These are phyloP conservation scores for Aeschynomene evenia DNA, from an alignment of 306 rosid species.

Conservation along the genomic window DNA sequence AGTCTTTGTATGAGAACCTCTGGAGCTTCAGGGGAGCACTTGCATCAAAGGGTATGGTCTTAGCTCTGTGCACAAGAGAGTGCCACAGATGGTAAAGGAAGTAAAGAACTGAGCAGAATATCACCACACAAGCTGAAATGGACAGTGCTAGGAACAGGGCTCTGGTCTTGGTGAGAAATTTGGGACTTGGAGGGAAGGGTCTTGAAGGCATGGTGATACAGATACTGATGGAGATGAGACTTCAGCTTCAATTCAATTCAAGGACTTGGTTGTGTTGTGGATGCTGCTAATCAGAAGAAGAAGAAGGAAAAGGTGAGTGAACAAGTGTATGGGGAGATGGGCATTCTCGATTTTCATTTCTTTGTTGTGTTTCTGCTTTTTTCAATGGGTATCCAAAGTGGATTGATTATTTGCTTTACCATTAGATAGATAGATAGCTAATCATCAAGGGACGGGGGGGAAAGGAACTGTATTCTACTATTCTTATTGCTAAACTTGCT, in stretches of 20 bases:
- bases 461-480: conserved; percentile 35
- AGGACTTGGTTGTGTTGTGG: background rate
- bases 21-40: conserved; percentile 83
- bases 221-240: conserved; percentile 9
- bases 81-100: conserved; percentile 76
- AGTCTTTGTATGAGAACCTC: conserved; percentile 76
- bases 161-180: conserved; percentile 59
- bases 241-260: background rate
- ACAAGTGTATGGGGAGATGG: conserved; percentile 12
- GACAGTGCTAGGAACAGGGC: conserved; percentile 71
- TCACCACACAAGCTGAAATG: conserved; percentile 74
- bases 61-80: conserved; percentile 62
- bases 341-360: conserved; percentile 36
- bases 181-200: conserved; percentile 55
- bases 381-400: conserved; percentile 60
- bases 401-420: conserved; percentile 83
- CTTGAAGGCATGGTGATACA: conserved; percentile 81
- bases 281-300: conserved; percentile 23
- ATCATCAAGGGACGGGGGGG: conserved; percentile 35
- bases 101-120: conserved; percentile 69
- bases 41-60: conserved; percentile 81
- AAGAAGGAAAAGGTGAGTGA: conserved; percentile 20
- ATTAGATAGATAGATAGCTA: no score
- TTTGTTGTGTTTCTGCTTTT: conserved; percentile 1
- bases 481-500: conserved; percentile 19